These are phyloP conservation scores for Tephrocybe sp. DNA, from an alignment of 768 basidiomycete species.

Conservation along the genomic window DNA sequence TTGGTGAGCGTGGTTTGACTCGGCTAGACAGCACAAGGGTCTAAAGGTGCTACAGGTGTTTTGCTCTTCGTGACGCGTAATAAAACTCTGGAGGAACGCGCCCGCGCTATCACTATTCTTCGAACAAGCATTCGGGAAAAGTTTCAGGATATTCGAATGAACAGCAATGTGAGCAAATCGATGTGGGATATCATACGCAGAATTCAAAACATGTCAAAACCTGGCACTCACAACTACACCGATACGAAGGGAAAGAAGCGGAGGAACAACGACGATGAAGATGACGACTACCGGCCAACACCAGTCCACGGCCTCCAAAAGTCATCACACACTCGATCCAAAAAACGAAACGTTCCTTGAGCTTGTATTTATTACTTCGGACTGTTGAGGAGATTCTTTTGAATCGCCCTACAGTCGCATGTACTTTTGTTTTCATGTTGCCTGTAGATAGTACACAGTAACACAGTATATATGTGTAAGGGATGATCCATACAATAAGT, in stretches of 20 bases:
- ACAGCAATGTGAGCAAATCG: conserved; percentile 48
- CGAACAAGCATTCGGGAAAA: conserved; percentile 52
- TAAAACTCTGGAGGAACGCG: conserved; percentile 42
- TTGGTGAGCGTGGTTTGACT: conserved; percentile 49
- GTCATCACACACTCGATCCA: conserved; percentile 41
- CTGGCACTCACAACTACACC: conserved; percentile 1
- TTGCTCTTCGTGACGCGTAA: conserved; percentile 56
- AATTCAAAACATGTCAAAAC: conserved; percentile 31
- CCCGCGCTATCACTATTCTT: conserved; percentile 54
- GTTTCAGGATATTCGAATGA: conserved; percentile 66
- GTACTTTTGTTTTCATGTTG: neutral
- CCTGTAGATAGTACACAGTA: neutral
- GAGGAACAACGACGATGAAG: conserved; percentile 34
- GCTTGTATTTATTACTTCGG: no score
- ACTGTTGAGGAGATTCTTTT: no score
- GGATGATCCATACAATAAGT: no score
- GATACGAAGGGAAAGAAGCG: conserved; percentile 27
- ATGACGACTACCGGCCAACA: conserved; percentile 48
- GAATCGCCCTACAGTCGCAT: no score
- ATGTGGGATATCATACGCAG: conserved; percentile 57
- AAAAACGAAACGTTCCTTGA: conserved; percentile 17
- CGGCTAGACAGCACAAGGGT: neutral
- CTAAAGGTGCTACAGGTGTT: conserved; percentile 46
- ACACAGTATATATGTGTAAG: no score
- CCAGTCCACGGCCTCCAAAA: conserved; percentile 40